phyloP scores from a whole-genome alignment of 2,329 filamentous ascomycete genomes.

The Chaetomiaceae sp. region DNA sequence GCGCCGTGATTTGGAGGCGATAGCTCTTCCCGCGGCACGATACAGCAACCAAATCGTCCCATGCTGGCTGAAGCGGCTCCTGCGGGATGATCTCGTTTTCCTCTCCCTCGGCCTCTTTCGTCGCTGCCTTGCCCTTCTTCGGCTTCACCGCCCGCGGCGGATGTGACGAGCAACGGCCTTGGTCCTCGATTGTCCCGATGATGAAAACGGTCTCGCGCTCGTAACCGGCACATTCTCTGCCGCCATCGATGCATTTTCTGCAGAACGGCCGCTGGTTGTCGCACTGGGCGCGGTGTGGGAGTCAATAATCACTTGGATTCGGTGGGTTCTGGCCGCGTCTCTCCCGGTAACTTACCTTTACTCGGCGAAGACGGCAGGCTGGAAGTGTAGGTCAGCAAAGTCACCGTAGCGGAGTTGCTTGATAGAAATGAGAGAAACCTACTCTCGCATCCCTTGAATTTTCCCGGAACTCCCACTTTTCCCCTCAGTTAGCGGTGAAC shows the following conservation, averaged over 20 bases:
- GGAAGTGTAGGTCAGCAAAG: background rate
- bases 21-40: constrained; percentile 36
- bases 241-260: constrained; percentile 37
- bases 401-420: background rate
- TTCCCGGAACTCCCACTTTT: constrained; percentile 55
- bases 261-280: constrained; percentile 4
- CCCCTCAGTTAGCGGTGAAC: constrained; percentile 8
- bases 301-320: background rate
- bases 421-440: background rate
- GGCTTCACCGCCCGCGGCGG: constrained; percentile 44
- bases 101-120: background rate
- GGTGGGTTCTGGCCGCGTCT: background rate
- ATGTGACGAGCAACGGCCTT: constrained; percentile 54
- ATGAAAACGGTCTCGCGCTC: constrained; percentile 61
- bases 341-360: constrained; percentile 44
- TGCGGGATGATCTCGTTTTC: constrained; percentile 33
- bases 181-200: constrained; percentile 52
- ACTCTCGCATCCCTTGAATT: constrained; percentile 58
- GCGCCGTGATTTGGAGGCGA: constrained; percentile 41
- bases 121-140: background rate
- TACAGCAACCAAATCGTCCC: constrained; percentile 45
- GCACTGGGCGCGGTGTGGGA: constrained; percentile 40
- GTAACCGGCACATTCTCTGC: constrained; percentile 58
- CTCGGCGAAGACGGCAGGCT: constrained; percentile 55
- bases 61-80: constrained; percentile 46